A percentile compares a stretch with the other conserved stretches of the same genome.
Conservation (phyloP, 106 monocot genomes). For the Hemerocallis citrina region DNA sequence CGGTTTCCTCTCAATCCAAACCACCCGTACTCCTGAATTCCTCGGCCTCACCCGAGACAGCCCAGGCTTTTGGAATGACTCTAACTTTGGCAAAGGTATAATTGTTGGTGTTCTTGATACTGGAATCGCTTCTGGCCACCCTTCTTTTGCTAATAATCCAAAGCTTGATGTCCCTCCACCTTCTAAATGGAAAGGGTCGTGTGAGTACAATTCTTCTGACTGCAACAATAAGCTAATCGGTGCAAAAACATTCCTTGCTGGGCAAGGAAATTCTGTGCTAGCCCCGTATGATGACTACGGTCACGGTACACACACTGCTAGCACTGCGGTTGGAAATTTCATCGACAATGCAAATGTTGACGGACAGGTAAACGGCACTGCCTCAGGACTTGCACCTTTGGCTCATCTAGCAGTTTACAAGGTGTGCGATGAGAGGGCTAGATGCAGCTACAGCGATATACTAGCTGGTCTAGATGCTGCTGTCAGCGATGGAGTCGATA, state of each 20-base stretch:
- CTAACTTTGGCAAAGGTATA: constrained; percentile 18
- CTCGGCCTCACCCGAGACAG: constrained; percentile 9
- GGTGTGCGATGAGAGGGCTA: constrained; percentile 11
- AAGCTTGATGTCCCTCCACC: constrained; percentile 11
- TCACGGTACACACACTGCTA: constrained; percentile 38
- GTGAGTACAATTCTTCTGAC: constrained; percentile 4
- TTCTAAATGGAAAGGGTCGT: constrained; percentile 19
- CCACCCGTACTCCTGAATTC: constrained; percentile 26
- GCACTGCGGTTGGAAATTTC: constrained; percentile 26
- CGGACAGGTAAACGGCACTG: constrained; percentile 13
- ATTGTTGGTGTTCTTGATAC: constrained; percentile 34
- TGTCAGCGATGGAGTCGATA: constrained; percentile 19
- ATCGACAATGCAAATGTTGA: constrained; percentile 7
- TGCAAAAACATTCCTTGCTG: background rate
- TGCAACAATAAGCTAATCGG: constrained; percentile 30
- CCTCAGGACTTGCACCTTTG: constrained; percentile 28
- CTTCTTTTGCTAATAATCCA: background rate
- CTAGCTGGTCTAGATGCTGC: constrained; percentile 24
- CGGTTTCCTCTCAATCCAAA: background rate
- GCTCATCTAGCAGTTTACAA: constrained; percentile 42
- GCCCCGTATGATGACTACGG: constrained; percentile 15
- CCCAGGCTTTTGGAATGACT: constrained; percentile 2
- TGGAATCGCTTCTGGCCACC: constrained; percentile 1
- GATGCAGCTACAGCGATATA: constrained; percentile 10
- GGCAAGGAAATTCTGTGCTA: background rate